Evolutionary conservation across 345 rosid species (phyloP), one percentile per base, ranked within the genome.

Genomic region (Bruguiera parviflora): DNA sequence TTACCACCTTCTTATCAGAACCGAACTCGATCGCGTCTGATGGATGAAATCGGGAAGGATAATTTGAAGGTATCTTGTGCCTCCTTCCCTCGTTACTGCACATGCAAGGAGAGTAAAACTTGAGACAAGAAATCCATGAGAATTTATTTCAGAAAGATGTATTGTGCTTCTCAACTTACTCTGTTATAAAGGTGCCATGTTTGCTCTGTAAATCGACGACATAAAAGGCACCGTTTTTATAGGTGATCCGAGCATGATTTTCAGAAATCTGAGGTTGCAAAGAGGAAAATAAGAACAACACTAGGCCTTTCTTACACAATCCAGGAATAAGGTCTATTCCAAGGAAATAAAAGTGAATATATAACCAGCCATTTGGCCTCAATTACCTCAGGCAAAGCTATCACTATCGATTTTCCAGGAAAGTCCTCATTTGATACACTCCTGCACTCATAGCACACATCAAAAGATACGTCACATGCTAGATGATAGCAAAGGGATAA

Each of bases 211-310:
- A 79, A 86, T 92, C 99, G 55, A 75, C 79, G 56, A 95, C 31
- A 74, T 79, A 87, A 73, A 88, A 95, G 55, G 85, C 84, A 53
- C 94, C 96, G 11, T 87, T 88, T 78, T 88, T 90, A 70, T 86
- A 88, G 81, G 55, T 82, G 63, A 92, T 82, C 24, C 77, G 88
- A 13, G 97, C 99, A 80, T 95, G 98, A 75, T 52, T 77, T 69
- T 81, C 74, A 19, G 96, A 87, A 68, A 92, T 90, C 98, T 95
- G 81, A 65, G 58, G 69, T 63, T 51, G 64, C 27, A 61, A 32
- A 66, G 51, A 28, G 8, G 29, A 43, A 21, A 20, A 32, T 3
- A 72, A 21, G 51, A 43, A 0, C 0, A 22, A 3, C 3, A 9
- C 25, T 18, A 19, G 19, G 11, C 16, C 43, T 11, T 61, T 66